phyloP scores from a whole-genome alignment of 2,329 filamentous ascomycete species.

The Nemania bipapillata region DNA sequence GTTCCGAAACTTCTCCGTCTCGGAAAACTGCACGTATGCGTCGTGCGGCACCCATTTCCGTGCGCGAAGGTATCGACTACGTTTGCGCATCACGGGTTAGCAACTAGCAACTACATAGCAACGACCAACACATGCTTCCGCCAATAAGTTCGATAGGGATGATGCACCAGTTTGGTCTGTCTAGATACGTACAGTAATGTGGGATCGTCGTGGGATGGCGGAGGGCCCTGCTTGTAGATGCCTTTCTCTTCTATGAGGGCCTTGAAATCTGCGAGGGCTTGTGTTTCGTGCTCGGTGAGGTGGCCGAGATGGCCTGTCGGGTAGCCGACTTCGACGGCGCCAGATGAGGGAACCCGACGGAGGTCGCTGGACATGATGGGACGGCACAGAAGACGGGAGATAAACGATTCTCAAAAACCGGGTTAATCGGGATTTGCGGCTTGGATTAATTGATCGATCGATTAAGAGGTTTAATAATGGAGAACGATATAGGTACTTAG shows the following conservation, averaged over 20 bases:
- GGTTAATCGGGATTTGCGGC: neutral
- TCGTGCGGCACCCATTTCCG: conserved; percentile 82
- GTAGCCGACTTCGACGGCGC: conserved; percentile 62
- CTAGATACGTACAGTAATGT: conserved; percentile 72
- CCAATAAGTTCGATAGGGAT: conserved; percentile 17
- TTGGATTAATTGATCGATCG: neutral
- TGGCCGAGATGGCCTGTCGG: conserved; percentile 84
- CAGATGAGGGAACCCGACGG: conserved; percentile 50
- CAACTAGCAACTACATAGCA: too few species aligned
- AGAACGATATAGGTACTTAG: neutral
- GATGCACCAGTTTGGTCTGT: conserved; percentile 13
- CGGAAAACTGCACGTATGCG: conserved; percentile 84
- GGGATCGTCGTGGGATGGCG: conserved; percentile 76
- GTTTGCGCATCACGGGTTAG: conserved; percentile 30
- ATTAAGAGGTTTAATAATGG: neutral
- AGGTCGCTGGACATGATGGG: conserved; percentile 41
- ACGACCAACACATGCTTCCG: neutral
- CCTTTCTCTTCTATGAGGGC: conserved; percentile 70
- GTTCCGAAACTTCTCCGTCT: conserved; percentile 87
- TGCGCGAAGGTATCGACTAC: conserved; percentile 84
- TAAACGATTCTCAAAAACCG: neutral
- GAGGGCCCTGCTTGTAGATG: conserved; percentile 67
- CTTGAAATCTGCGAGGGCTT: conserved; percentile 78
- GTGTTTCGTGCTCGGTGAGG: conserved; percentile 74
- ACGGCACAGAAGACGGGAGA: neutral